These are phyloP conservation scores for Calonectria fujianensis DNA, from an alignment of 2,329 filamentous ascomycete genomes.

Conservation along the genomic window DNA sequence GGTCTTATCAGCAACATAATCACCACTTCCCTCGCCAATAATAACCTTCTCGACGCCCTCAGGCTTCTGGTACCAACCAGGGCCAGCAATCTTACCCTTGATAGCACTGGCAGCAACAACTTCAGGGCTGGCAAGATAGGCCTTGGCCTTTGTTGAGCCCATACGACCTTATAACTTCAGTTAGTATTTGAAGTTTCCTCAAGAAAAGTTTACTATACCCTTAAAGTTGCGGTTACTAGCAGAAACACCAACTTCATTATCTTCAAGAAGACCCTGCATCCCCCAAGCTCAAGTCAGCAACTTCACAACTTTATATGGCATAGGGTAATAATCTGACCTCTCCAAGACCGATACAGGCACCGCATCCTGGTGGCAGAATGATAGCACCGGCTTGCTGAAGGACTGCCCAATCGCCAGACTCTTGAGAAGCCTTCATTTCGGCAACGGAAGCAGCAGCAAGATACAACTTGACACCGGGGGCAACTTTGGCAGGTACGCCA, in stretches of 20 bases:
- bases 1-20: constrained; percentile 78
- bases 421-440: constrained; percentile 87
- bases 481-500: constrained; percentile 81
- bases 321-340: no score
- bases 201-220: constrained; percentile 66
- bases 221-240: constrained; percentile 94
- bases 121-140: constrained; percentile 92
- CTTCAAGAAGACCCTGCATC: constrained; percentile 76
- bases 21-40: constrained; percentile 82
- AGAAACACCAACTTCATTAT: constrained; percentile 89
- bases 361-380: constrained; percentile 83
- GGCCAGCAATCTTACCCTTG: constrained; percentile 81
- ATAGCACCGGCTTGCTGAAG: constrained; percentile 87
- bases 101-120: constrained; percentile 94
- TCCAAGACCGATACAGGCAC: constrained; percentile 90
- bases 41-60: constrained; percentile 80
- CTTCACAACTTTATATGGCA: no score
- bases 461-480: constrained; percentile 87
- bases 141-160: constrained; percentile 62
- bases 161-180: no score
- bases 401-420: constrained; percentile 88
- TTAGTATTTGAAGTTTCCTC: no score
- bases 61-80: constrained; percentile 85
- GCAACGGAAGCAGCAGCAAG: constrained; percentile 88
- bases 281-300: no score